Evolutionary conservation across 352 stramenopile species (phyloP).

Genomic region (Pelagophyceae sp.): DNA sequence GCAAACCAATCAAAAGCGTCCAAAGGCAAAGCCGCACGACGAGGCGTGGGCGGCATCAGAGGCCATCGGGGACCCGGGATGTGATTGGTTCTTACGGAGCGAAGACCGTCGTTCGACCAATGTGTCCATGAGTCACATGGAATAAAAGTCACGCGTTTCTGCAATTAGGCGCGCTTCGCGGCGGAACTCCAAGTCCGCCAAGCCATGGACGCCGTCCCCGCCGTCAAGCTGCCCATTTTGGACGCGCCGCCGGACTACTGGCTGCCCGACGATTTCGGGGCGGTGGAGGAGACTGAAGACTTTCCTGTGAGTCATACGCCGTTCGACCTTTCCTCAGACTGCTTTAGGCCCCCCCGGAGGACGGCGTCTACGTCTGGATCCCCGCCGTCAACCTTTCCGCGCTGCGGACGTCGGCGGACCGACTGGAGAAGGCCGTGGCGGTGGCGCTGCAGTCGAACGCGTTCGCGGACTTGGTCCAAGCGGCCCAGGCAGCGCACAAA

Average conservation of each 20-base stretch:
- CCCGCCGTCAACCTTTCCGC: neutral
- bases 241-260: conserved; percentile 23
- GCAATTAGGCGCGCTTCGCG: neutral
- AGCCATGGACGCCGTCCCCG: conserved; percentile 3
- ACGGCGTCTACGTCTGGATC: conserved; percentile 21
- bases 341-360: conserved; percentile 25
- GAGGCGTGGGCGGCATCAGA: no score
- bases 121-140: no score
- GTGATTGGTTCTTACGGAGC: no score
- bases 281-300: conserved; percentile 20
- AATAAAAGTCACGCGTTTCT: no score
- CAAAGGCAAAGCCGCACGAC: no score
- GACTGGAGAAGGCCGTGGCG: conserved; percentile 13
- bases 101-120: no score
- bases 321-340: no score
- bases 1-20: no score
- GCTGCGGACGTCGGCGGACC: neutral
- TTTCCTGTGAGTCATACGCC: no score
- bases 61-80: no score
- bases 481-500: neutral
- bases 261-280: conserved; percentile 10
- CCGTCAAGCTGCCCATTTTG: conserved; percentile 14
- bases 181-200: conserved; percentile 17
- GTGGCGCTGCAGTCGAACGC: neutral
- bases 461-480: conserved; percentile 12